Base-by-base conservation (phyloP, 495 filamentous ascomycete genomes). In the Penicillium dipodomyicola region DNA sequence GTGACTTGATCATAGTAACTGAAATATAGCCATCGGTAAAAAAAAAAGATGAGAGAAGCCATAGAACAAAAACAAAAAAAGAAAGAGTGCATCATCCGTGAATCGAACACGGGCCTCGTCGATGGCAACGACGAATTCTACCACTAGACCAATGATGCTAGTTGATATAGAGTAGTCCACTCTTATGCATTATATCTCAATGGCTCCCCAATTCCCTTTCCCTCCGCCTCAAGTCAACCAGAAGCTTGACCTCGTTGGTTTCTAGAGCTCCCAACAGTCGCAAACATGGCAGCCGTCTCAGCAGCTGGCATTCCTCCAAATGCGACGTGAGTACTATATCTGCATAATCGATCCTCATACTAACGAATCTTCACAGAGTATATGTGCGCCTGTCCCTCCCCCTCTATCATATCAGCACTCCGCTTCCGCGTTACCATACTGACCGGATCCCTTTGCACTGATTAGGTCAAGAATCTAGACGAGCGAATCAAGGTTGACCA, bases 381-480 rank as follows among this genome's bases (percentile, higher is more conserved):
- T 83, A 83, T 62, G 80, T 82, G 76, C 48, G 72, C 69, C 57
- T 47, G 54, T 49, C 44, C 59, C 49, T 53, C 59, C 58, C 51
- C 49, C 51, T 41, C 58, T 57, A 63, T 49, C 50, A 23, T 52
- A 57, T 49, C 59, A 42, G 39, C 52, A 45, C 47, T 56, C 35
- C 56, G 44, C 58, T 54, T 44, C 54, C 52, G 41, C 52, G 27
- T 45, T 27, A 33, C 23, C 54, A 37, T 49, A 54, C 64, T 59
- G 46, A 66, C 61, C 61, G 29, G 49, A 50, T 35, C 55, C 29
- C 54, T 62, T 19, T 32, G 43, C 46, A 47, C 35, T 39, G 33
- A 17, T 33, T 55, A 97, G 81, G 86, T 96, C 67, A 88, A 86
- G 60, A 96, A 97, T 71, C 85, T 98, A 57, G 89, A 96, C 73